These are phyloP conservation scores for Mixia osmundae DNA, from an alignment of 1,284 basidiomycete species.

Conservation along the genomic window DNA sequence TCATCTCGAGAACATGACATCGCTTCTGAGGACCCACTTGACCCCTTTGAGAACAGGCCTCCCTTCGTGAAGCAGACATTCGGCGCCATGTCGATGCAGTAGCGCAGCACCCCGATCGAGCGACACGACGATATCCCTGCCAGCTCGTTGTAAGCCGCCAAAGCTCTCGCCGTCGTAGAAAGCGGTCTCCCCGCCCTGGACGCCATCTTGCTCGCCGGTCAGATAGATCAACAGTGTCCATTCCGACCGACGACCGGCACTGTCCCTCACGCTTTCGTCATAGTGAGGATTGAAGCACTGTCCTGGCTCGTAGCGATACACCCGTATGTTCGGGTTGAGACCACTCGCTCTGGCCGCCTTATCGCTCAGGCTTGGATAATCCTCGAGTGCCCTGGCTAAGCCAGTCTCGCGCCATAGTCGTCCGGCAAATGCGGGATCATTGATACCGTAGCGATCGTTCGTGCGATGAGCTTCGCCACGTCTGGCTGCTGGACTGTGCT, in stretches of 20 bases:
- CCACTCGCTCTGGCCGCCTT: slow-evolving; percentile 8
- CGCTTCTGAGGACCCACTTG: slow-evolving; percentile 53
- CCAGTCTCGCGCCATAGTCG: slow-evolving; percentile 24
- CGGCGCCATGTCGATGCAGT: slow-evolving; percentile 45
- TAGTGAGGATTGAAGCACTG: slow-evolving; percentile 53
- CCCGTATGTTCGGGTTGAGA: slow-evolving; percentile 23
- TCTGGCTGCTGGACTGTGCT: slow-evolving; percentile 23
- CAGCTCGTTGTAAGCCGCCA: slow-evolving; percentile 16
- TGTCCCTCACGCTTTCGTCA: slow-evolving; percentile 39
- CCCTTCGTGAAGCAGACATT: slow-evolving; percentile 55
- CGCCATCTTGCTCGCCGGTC: slow-evolving; percentile 41
- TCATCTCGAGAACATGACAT: slow-evolving; percentile 64
- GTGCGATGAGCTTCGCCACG: slow-evolving; percentile 48
- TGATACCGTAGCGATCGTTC: slow-evolving; percentile 42
- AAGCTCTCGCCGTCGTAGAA: slow-evolving; percentile 38
- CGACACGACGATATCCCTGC: slow-evolving; percentile 33
- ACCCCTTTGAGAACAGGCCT: slow-evolving; percentile 38
- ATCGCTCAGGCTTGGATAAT: slow-evolving; percentile 4
- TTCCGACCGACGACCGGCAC: slow-evolving; percentile 27
- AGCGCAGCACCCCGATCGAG: slow-evolving; percentile 42
- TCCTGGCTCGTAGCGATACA: slow-evolving; percentile 38
- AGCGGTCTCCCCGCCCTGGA: slow-evolving; percentile 51
- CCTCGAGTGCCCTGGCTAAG: slow-evolving; percentile 2
- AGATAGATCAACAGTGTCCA: slow-evolving; percentile 64
- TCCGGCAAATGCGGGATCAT: slow-evolving; percentile 37